Percentiles rank a stretch among this genome's conserved stretches.
These are phyloP conservation scores for Mitragyna speciosa DNA, from an alignment of 257 asterid genomes.

Conservation along the genomic window DNA sequence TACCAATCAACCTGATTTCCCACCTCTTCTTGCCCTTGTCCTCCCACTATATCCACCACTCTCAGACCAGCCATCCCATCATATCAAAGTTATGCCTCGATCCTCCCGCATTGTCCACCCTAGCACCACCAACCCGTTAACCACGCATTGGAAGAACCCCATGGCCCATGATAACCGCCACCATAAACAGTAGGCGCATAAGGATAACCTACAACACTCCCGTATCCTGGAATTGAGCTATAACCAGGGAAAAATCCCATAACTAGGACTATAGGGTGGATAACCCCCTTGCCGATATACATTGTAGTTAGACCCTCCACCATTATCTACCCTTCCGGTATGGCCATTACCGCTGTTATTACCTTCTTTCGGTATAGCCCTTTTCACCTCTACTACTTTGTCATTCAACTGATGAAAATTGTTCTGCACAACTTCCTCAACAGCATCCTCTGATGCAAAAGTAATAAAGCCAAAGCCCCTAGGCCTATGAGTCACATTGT, in stretches of 20 bases:
- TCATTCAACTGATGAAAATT: slow-evolving; percentile 70
- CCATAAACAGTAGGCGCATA: slow-evolving; percentile 54
- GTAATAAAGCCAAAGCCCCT: slow-evolving; percentile 95
- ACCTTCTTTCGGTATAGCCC: slow-evolving; percentile 85
- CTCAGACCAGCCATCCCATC: no score
- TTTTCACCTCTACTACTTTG: slow-evolving; percentile 85
- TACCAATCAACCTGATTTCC: slow-evolving; percentile 30
- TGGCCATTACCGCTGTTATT: slow-evolving; percentile 33
- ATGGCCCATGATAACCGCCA: slow-evolving; percentile 54
- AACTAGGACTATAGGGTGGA: slow-evolving; percentile 41
- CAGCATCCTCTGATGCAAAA: slow-evolving; percentile 80
- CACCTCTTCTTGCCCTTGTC: slow-evolving; percentile 22
- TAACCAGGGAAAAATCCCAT: slow-evolving; percentile 47
- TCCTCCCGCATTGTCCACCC: slow-evolving; percentile 48
- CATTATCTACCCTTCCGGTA: slow-evolving; percentile 47
- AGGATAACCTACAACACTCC: slow-evolving; percentile 53
- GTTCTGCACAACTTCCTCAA: slow-evolving; percentile 75
- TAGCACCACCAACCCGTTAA: slow-evolving; percentile 46
- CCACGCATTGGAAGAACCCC: slow-evolving; percentile 53
- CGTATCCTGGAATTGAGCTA: slow-evolving; percentile 42
- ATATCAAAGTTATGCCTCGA: slow-evolving; percentile 43
- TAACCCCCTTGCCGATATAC: slow-evolving; percentile 45
- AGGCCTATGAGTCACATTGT: slow-evolving; percentile 76
- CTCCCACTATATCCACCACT: slow-evolving; percentile 45
- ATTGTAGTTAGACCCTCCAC: slow-evolving; percentile 40